Evolutionary conservation across 2,329 filamentous ascomycete species (phyloP).

Genomic region (Sarocladium oryzae): DNA sequence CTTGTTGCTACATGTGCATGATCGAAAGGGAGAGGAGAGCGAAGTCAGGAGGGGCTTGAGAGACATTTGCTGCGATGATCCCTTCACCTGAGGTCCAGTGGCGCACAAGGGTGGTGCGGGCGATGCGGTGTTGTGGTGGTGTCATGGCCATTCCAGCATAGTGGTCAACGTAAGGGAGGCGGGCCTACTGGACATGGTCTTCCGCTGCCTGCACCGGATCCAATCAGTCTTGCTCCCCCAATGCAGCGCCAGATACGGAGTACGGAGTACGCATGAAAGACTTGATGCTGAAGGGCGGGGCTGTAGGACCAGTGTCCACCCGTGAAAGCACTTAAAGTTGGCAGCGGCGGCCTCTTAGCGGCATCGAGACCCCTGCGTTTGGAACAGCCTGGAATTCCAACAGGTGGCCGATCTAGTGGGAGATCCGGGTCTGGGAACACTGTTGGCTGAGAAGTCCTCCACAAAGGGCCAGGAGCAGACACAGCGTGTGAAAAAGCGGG

Average conservation of each 20-base stretch:
- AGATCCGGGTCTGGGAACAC: not conserved
- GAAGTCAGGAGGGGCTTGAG: not conserved
- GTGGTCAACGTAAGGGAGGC: slow-evolving; percentile 4
- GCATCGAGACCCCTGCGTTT: slow-evolving; percentile 4
- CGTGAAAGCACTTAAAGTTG: too few species aligned
- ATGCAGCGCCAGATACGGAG: too few species aligned
- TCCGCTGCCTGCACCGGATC: too few species aligned
- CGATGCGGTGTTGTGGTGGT: not conserved
- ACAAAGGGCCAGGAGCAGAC: not conserved
- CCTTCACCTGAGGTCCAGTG: not conserved
- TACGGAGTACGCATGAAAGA: not conserved
- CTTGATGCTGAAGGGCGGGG: slow-evolving; percentile 1
- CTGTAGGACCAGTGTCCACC: too few species aligned
- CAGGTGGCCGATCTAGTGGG: not conserved
- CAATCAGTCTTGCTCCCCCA: too few species aligned
- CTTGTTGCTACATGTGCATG: not conserved
- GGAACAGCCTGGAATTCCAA: not conserved
- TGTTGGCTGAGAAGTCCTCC: not conserved
- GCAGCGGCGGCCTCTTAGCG: not conserved
- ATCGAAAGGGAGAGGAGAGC: too few species aligned
- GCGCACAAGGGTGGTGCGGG: too few species aligned
- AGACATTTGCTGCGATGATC: not conserved
- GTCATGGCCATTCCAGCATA: slow-evolving; percentile 1
- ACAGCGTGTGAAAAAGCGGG: too few species aligned
- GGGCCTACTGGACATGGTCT: too few species aligned